Base-by-base conservation (phyloP, 768 basidiomycete genomes). In the Cystofilobasidium capitatum region DNA sequence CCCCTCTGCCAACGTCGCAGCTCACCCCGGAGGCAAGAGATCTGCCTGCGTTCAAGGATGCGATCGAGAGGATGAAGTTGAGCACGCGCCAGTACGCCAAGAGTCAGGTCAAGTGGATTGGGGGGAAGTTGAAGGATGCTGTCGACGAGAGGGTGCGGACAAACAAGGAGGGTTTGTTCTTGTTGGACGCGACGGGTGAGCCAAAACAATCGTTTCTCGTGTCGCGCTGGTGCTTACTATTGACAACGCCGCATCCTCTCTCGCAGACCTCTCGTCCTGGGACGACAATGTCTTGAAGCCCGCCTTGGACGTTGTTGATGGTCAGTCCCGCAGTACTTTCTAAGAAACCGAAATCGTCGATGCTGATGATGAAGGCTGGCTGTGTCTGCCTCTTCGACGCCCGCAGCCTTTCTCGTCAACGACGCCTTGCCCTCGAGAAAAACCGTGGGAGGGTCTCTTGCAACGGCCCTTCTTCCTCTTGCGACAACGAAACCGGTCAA, bases 1-100 rank as follows among this genome's bases (percentile, higher is more conserved):
- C 85, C 74, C 80, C 29, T 86, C 88, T 76, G 78, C 91, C 33
- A 12, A 69, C 71, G 22, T 1, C 66, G 17, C 47, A 71, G 14
- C 71, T 76, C 3, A 42, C 45, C 0, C 61, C 71, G n/a, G 24
- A 61, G 3, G 66, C 75, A 36, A 73, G 73, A 14, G 68, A 24
- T 14, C 42, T 22, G 36, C 62, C 57, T 59, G 73, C 77, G 16
- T 88, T 86, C 73, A 67, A 77, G 4, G 77, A 78, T 17, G 88
- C 87, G 0, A 78, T 88, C 9, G 85, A 88, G 49, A 81, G 81
- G 12, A 93, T 92, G 86, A 96, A 97, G 75, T 76, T 82, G 0
- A 86, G 88, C 0, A 99, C 93, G 10, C 81, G 88, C 26, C 87
- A 91, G 76, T 99, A 98, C 75, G 90, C 96, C 0, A 90, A 88